These are phyloP conservation scores for Coemansia sp. DNA, from an alignment of 192 early-diverging fungal genomes.

Conservation along the genomic window DNA sequence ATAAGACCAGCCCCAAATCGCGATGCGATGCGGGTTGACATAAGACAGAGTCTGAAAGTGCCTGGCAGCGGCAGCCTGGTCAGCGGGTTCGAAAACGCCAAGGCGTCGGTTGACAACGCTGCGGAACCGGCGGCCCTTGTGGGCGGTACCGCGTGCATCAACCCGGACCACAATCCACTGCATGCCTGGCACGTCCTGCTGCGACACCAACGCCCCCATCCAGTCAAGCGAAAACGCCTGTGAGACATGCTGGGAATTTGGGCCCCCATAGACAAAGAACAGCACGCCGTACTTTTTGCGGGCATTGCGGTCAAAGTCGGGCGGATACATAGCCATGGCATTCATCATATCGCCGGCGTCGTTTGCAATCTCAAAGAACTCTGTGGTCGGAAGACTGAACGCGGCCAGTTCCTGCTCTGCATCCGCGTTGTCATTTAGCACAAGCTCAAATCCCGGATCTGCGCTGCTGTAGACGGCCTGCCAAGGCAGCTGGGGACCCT, in stretches of 20 bases:
- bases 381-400: constrained; percentile 62
- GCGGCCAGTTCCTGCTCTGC: constrained; percentile 51
- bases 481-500: constrained; percentile 83
- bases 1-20: constrained; percentile 98
- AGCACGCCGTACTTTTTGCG: constrained; percentile 80
- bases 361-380: constrained; percentile 51
- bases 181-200: constrained; percentile 56
- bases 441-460: constrained; percentile 56
- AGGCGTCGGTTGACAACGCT: constrained; percentile 71
- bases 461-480: constrained; percentile 62
- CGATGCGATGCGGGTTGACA: constrained; percentile 76
- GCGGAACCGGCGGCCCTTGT: constrained; percentile 79
- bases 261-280: constrained; percentile 88
- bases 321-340: constrained; percentile 76
- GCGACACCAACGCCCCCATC: constrained; percentile 65
- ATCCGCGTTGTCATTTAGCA: constrained; percentile 60
- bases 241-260: constrained; percentile 79
- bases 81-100: constrained; percentile 80
- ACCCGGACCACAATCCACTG: constrained; percentile 71
- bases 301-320: constrained; percentile 67
- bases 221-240: constrained; percentile 68
- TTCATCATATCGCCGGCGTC: constrained; percentile 64
- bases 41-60: constrained; percentile 64
- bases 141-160: constrained; percentile 89
- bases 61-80: constrained; percentile 83